Conservation (phyloP, 169 alveolate genomes). For the Eimeria maxima region DNA sequence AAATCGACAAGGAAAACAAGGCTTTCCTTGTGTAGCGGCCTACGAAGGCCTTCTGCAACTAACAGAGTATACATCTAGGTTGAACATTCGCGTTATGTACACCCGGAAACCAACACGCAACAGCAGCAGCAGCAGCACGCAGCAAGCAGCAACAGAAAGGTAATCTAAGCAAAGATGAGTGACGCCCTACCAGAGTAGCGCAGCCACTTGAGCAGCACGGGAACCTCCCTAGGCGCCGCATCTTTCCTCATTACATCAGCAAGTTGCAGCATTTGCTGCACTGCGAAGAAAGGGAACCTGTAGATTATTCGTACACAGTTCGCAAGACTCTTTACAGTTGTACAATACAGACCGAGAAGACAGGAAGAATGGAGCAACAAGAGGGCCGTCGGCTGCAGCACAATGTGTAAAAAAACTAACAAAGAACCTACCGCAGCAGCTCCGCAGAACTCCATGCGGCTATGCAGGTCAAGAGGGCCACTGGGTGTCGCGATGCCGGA, state of each 20-base stretch:
- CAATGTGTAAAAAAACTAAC: neutral
- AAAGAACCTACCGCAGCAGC: conserved; percentile 63
- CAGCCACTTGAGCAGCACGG: conserved; percentile 86
- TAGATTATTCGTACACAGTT: no score
- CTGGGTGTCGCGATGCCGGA: conserved; percentile 12
- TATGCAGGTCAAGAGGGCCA: conserved; percentile 36
- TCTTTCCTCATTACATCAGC: conserved; percentile 1
- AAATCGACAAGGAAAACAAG: no score
- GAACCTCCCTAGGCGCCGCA: conserved; percentile 71
- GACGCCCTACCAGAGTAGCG: conserved; percentile 83
- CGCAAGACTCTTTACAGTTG: no score
- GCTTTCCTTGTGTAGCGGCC: no score
- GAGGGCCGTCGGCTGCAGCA: no score
- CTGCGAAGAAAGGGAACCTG: conserved; percentile 79
- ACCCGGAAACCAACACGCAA: no score
- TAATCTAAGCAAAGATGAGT: neutral
- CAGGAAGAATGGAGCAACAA: no score
- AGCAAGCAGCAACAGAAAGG: no score
- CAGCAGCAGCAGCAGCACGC: no score
- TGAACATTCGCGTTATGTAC: no score
- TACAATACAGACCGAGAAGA: no score
- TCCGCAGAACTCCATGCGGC: conserved; percentile 79
- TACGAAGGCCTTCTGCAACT: no score
- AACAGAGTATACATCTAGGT: neutral
- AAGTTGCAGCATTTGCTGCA: conserved; percentile 56